These are phyloP conservation scores for Coemansia sp. DNA, from an alignment of 192 early-diverging fungal genomes.

Conservation along the genomic window DNA sequence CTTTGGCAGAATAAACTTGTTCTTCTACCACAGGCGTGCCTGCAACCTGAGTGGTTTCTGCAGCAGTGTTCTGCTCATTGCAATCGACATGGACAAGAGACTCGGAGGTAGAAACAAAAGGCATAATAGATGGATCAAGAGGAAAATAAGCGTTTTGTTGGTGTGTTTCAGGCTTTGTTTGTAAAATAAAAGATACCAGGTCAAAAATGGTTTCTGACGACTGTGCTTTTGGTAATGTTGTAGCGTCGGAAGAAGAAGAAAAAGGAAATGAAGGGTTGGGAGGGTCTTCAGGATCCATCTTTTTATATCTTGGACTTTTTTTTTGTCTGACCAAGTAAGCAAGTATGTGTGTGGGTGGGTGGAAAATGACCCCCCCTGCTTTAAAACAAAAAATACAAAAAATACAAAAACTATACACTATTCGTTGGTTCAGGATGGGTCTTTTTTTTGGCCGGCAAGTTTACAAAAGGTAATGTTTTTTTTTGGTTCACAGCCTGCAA, in stretches of 20 bases:
- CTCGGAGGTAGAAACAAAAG: too few relatives aligned
- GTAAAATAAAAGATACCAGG: constrained; percentile 3
- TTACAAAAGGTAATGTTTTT: not conserved
- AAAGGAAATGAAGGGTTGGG: not conserved
- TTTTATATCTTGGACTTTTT: not conserved
- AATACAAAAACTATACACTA: too few relatives aligned
- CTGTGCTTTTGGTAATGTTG: not conserved
- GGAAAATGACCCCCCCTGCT: too few relatives aligned
- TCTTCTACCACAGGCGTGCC: too few relatives aligned
- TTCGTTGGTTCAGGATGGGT: too few relatives aligned
- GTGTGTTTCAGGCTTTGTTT: not conserved
- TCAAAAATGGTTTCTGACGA: constrained; percentile 3
- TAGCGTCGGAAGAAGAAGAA: not conserved
- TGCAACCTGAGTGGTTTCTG: too few relatives aligned
- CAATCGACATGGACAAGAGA: too few relatives aligned
- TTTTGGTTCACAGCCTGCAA: too few relatives aligned
- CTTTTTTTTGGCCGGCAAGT: too few relatives aligned
- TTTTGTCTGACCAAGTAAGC: not conserved
- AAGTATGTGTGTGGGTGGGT: not conserved
- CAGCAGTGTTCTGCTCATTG: too few relatives aligned
- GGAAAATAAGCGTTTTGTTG: not conserved
- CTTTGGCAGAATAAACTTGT: too few relatives aligned
- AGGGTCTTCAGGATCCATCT: not conserved
- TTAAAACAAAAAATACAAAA: too few relatives aligned
- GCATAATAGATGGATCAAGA: not conserved